Base-by-base conservation (phyloP, 1,284 basidiomycete species). In the Trametes sp. region DNA sequence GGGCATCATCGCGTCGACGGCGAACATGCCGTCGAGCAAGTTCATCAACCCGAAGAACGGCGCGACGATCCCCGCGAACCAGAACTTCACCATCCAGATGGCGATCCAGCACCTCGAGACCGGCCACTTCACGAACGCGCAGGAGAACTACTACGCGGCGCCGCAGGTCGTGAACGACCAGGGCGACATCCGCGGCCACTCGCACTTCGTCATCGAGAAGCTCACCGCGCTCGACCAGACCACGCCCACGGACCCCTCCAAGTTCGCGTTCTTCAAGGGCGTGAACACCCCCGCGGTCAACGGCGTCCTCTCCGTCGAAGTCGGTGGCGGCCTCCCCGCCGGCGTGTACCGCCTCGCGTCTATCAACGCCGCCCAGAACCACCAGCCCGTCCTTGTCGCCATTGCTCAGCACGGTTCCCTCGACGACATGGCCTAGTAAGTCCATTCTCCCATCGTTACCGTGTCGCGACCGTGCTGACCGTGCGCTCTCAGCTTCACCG, bases 181-280 rank as follows among this genome's bases (percentile, higher is more conserved):
- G 42, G 89, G 87, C 58, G 80, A 57, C 50, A 60, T 68, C 66
- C 55, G 60, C 62, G 66, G 66, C 61, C 66, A 68, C 59, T 65
- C 66, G 3, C 88, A 91, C 70, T 77, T 90, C 68, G 86, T 87
- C 44, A 77, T 92, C 53, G 83, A 90, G 75, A 54, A 74, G 52
- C 77, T 92, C 62, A 65, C 72, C 36, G 79, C 83, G 3, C 74
- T 89, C 59, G 73, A 74, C 38, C 81, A 84, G 68, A 84, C 84
- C 8, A 77, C 74, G 0, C 76, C 84, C n/a, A 82, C 82, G 29
- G 76, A 89, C 74, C 85, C 88, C n/a, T 78, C 73, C 54, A 76
- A 77, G 62, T 89, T 88, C 65, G 83, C 80, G 11, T 91, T 88
- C 78, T 92, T 91, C 83, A 85, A 84, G 78, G 87, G 85, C 66